These are phyloP conservation scores for Penicillium angulare DNA, from an alignment of 495 filamentous ascomycete species.

Conservation along the genomic window DNA sequence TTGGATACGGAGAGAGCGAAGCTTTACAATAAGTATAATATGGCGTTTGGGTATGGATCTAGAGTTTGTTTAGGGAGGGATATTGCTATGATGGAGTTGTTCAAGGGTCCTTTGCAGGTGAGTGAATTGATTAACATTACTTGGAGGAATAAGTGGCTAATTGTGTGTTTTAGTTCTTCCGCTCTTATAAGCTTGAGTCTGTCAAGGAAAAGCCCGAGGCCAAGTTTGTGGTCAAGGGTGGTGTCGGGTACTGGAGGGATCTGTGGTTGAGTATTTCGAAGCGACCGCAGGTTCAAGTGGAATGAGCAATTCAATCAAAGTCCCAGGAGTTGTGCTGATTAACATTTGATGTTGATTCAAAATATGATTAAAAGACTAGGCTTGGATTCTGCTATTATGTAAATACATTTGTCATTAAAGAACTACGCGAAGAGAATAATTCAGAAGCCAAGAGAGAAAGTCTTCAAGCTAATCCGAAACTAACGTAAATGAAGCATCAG, in stretches of 20 bases:
- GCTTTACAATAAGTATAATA: constrained; percentile 49
- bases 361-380: too few species aligned
- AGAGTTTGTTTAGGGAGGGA: constrained; percentile 53
- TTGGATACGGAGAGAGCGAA: constrained; percentile 42
- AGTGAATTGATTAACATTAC: constrained; percentile 1
- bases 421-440: too few species aligned
- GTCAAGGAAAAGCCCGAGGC: constrained; percentile 34
- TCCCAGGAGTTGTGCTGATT: too few species aligned
- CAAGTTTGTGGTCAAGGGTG: constrained; percentile 45
- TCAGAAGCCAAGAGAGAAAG: too few species aligned
- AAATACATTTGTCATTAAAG: too few species aligned
- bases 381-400: too few species aligned
- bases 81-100: constrained; percentile 58
- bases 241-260: constrained; percentile 47
- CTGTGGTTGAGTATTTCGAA: constrained; percentile 45
- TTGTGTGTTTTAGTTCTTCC: constrained; percentile 32
- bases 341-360: too few species aligned
- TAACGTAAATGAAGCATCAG: too few species aligned
- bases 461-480: too few species aligned
- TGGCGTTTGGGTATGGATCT: constrained; percentile 55
- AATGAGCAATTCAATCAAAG: too few species aligned
- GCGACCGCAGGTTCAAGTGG: constrained; percentile 11
- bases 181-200: constrained; percentile 31
- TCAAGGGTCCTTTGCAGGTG: constrained; percentile 51
- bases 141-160: neutral